Conservation (phyloP, 805 yeast species). For the Alloascoidea africana region DNA sequence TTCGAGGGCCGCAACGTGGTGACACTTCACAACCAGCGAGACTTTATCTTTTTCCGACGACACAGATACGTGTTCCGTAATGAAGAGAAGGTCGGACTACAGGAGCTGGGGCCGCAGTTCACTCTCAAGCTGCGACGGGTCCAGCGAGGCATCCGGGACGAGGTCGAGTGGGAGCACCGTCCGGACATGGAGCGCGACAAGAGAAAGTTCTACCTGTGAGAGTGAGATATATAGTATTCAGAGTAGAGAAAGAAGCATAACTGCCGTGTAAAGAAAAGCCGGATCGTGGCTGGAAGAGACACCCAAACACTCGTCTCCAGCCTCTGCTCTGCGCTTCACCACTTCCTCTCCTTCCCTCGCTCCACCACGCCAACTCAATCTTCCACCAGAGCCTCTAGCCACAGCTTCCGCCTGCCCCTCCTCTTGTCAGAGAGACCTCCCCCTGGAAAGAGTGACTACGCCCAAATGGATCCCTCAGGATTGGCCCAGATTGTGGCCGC, state of each 20-base stretch:
- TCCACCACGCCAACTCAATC: constrained; percentile 1
- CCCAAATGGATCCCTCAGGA: constrained; percentile 49
- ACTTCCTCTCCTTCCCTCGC: too few species aligned
- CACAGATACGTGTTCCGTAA: constrained; percentile 83
- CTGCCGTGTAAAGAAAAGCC: too few species aligned
- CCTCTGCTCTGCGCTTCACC: too few species aligned
- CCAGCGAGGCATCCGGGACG: constrained; percentile 85
- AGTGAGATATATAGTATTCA: too few species aligned
- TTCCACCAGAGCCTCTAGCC: constrained; percentile 3
- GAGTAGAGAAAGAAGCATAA: too few species aligned
- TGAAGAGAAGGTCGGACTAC: constrained; percentile 87
- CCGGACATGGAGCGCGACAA: constrained; percentile 95
- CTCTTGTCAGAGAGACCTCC: too few species aligned
- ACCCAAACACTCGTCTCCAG: too few species aligned
- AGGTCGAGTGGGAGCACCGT: constrained; percentile 91
- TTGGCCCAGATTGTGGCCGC: constrained; percentile 66
- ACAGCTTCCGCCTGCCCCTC: background rate
- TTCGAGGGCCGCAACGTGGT: constrained; percentile 92
- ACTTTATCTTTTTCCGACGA: constrained; percentile 86
- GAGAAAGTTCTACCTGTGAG: constrained; percentile 77
- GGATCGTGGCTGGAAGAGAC: too few species aligned
- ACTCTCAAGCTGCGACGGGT: constrained; percentile 78
- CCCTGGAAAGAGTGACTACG: constrained; percentile 3
- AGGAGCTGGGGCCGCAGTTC: constrained; percentile 94
- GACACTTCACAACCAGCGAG: constrained; percentile 93